phyloP scores from a whole-genome alignment of 2,329 filamentous ascomycete species.

The Colletotrichum costaricense region DNA sequence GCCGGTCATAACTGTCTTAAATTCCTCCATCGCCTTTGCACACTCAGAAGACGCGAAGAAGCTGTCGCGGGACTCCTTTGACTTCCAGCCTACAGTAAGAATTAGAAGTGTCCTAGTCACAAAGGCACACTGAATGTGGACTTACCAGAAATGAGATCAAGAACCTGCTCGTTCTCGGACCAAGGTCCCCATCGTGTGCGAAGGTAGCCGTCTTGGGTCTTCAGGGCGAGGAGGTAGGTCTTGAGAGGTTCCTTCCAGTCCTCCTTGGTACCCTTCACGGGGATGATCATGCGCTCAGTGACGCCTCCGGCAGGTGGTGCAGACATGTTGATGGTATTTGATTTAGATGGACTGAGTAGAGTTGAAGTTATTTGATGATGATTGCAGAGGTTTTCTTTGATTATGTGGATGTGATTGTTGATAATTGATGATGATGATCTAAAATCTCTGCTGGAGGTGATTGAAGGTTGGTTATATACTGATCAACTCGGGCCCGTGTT shows the following conservation, averaged over 20 bases:
- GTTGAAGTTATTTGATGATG: not conserved
- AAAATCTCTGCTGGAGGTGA: not conserved
- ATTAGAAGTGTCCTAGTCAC: not conserved
- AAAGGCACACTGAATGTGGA: not conserved
- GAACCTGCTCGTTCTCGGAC: constrained; percentile 24
- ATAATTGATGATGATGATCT: not conserved
- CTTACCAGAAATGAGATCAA: constrained; percentile 31
- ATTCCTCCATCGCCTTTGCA: constrained; percentile 2
- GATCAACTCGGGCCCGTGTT: too few species aligned
- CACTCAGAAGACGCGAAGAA: constrained; percentile 23
- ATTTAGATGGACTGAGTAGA: not conserved
- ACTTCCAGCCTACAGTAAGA: constrained; percentile 17
- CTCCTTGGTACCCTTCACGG: constrained; percentile 22
- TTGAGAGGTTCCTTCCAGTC: constrained; percentile 31
- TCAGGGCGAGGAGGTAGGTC: constrained; percentile 25
- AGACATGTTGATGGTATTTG: constrained; percentile 6
- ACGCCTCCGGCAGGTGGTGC: constrained; percentile 4
- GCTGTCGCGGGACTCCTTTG: constrained; percentile 16
- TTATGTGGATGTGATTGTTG: not conserved
- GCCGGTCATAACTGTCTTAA: constrained; percentile 18
- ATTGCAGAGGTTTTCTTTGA: not conserved
- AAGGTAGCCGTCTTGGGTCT: constrained; percentile 26
- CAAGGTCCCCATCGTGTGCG: constrained; percentile 31
- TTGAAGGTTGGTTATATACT: not conserved
- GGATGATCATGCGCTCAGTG: constrained; percentile 29